Evolutionary conservation across 2,329 filamentous ascomycete species (phyloP), one percentile per base, ranked within the genome.

Genomic region (Parastagonospora avenae): DNA sequence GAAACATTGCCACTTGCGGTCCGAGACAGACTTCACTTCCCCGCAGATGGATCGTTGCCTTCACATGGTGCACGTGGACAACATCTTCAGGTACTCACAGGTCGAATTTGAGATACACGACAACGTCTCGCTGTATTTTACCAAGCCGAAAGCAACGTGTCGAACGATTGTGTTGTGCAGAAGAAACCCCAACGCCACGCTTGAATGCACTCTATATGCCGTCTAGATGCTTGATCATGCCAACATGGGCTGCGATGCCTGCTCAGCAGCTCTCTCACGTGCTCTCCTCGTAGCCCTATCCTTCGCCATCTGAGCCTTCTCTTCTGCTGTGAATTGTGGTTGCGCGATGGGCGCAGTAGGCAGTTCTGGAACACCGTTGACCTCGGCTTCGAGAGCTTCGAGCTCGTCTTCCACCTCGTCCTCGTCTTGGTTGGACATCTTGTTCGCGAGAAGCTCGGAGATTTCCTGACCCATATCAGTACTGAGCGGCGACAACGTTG

Each of bases 371-470:
- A 67, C 63, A 30, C 74, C 75, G 35, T 71, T 73, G 46, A 85
- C 72, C 67, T 92, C 86, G 35, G 79, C 80, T 73, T 92, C 89
- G 59, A 99, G 80, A 1, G 87, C 88, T 48, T 90, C 91, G 45
- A 99, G 80, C 77, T 99, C 94, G 68, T 97, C 92, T 72, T 99
- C 94, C 30, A 99, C 94, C 68, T 97, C 94, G 68, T 97, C 93
- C 74, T 99, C 94, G 74, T 99, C 94, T 66, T 95, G 89, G 68
- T 92, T 94, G 11, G 92, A 91, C 79, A 99, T 92, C 63, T 88
- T 86, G 10, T 90, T 90, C 30, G 88, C 90, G 2, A 99, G 84
- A 83, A 97, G 90, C 42, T 96, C 91, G 76, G 88, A 94, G 63
- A 99, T 84, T 79, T 99, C 93, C 90, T 96, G 35, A 24, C 15